Base-by-base conservation (phyloP, 2,329 filamentous ascomycete species). In the Emergomyces africanus region DNA sequence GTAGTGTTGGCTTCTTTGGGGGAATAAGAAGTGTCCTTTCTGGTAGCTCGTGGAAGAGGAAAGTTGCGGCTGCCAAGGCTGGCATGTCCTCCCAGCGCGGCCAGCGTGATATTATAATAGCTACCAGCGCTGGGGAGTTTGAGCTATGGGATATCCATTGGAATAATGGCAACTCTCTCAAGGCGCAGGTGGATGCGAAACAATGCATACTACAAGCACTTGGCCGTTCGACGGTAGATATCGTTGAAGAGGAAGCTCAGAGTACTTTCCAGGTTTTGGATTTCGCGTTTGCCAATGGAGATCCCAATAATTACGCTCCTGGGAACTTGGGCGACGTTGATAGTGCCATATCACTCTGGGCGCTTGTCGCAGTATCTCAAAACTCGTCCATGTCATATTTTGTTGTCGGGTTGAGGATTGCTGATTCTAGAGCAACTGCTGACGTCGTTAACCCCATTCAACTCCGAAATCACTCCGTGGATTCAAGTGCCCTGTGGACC, bases 141-240 rank as follows among this genome's bases (percentile, higher is more conserved):
- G 87, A 95, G 66, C 81, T 86, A 8, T 99, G 94, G 94, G 88
- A 87, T 68, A 80, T 96, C 49, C 90, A 92, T 67, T 89, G 92
- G 71, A 89, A 88, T 61, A 91, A 91, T 39, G 89, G 91, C 64
- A 86, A 90, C 68, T 84, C 88, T 49, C 79, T 89, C 54, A 81
- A 87, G 53, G 81, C 81, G 30, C 89, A 92, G 62, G 78, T 85
- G 25, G 88, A 95, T 70, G 78, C 85, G 60, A 83, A 84, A 59
- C 83, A 85, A 25, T 73, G 81, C 3, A 79, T 96, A 41, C 69
- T 86, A 18, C 72, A 78, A 1, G 83, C 84, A 37, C 75, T 95
- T 20, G 81, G 82, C 57, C 75, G 80, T 44, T 5, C 33, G 33
- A 73, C 79, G 12, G 79, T 81, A 50, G 75, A 79, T 0, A 71